Conservation (phyloP, 345 rosid genomes). For the Gossypium turneri region DNA sequence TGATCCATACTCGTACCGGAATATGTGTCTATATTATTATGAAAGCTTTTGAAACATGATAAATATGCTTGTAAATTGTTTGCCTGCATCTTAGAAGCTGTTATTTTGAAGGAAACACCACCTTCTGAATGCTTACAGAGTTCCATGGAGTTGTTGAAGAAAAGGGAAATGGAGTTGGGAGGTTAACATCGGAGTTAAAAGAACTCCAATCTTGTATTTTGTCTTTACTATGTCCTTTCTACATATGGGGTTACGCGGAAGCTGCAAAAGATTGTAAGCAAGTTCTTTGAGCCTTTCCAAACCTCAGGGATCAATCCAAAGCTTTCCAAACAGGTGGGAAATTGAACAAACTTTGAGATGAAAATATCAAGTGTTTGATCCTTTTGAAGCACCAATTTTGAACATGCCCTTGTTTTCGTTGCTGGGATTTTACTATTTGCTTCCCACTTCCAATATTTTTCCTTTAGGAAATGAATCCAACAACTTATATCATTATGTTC, state of each 20-base stretch:
- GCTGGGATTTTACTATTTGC: too few species aligned
- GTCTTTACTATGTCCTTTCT: slow-evolving; percentile 38
- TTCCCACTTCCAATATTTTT: too few species aligned
- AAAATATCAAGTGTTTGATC: too few species aligned
- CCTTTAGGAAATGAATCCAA: too few species aligned
- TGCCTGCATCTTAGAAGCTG: slow-evolving; percentile 54
- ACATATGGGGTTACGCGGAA: slow-evolving; percentile 43
- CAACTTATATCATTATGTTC: too few species aligned
- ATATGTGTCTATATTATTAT: neutral
- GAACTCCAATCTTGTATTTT: slow-evolving; percentile 74
- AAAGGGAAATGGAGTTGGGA: slow-evolving; percentile 65
- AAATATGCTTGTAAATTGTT: neutral
- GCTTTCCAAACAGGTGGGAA: too few species aligned
- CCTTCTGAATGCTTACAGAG: slow-evolving; percentile 64
- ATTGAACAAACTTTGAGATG: too few species aligned
- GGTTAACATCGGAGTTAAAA: slow-evolving; percentile 68
- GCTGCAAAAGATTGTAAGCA: slow-evolving; percentile 17
- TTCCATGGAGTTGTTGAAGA: slow-evolving; percentile 78
- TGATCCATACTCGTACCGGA: too few species aligned
- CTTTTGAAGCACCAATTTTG: too few species aligned
- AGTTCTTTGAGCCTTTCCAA: neutral
- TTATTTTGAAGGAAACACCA: slow-evolving; percentile 63
- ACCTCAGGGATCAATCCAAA: neutral
- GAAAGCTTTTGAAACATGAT: neutral
- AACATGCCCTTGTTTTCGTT: too few species aligned